phyloP scores from a whole-genome alignment of 495 filamentous ascomycete genomes.

The Talaromyces borbonicus region DNA sequence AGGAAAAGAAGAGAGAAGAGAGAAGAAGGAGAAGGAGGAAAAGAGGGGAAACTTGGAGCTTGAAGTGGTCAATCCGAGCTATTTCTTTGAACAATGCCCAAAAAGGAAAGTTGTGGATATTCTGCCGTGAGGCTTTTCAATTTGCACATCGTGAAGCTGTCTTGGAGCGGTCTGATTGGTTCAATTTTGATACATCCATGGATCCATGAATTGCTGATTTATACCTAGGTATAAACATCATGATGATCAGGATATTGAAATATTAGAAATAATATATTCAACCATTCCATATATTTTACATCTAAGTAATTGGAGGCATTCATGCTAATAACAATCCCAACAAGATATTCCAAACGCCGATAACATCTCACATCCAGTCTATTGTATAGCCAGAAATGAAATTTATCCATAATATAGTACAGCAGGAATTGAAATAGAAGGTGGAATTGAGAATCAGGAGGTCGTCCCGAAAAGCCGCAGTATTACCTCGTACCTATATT shows the following conservation, averaged over 20 bases:
- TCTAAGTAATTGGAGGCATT: no score
- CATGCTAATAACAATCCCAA: no score
- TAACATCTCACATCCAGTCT: no score
- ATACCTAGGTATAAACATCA: not conserved
- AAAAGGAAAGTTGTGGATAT: not conserved
- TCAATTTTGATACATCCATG: not conserved
- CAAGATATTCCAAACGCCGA: no score
- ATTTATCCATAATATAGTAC: slow-evolving; percentile 10
- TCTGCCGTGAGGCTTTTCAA: not conserved
- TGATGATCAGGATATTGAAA: no score
- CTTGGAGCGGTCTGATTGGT: not conserved
- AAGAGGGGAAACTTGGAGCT: not conserved
- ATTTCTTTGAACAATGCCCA: slow-evolving; percentile 1
- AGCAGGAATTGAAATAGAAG: slow-evolving; percentile 1
- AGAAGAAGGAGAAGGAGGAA: not conserved
- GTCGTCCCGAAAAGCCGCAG: slow-evolving; percentile 38
- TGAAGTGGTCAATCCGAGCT: not conserved
- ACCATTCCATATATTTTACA: no score
- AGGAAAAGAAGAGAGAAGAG: not conserved
- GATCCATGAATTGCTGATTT: not conserved
- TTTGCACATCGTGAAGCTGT: not conserved
- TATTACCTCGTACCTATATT: slow-evolving; percentile 53
- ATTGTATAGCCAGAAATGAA: not conserved
- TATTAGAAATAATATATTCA: no score
- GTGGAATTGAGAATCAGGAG: slow-evolving; percentile 9